phyloP scores from a whole-genome alignment of 805 yeast genomes.

The Sugiyamaella smithiae region DNA sequence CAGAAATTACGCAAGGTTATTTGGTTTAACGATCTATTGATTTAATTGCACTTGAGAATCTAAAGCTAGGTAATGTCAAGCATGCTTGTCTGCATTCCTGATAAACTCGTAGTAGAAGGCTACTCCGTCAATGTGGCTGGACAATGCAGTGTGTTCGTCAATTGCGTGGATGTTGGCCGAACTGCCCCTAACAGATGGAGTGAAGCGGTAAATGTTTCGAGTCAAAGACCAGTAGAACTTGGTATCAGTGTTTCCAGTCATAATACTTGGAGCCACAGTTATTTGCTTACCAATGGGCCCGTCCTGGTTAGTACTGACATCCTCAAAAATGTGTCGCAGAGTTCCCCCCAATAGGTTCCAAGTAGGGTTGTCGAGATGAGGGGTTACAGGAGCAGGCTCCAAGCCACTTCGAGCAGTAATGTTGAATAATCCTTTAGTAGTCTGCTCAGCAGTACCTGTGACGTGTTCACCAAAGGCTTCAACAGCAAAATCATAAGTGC shows the following conservation, averaged over 20 bases:
- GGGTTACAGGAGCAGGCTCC: slow-evolving; percentile 56
- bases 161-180: slow-evolving; percentile 51
- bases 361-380: slow-evolving; percentile 36
- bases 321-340: slow-evolving; percentile 60
- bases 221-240: slow-evolving; percentile 61
- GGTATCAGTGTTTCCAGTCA: slow-evolving; percentile 74
- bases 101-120: slow-evolving; percentile 33
- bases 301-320: slow-evolving; percentile 31
- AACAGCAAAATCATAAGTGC: slow-evolving; percentile 49
- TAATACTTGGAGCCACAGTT: slow-evolving; percentile 54
- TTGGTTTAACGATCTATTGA: no score
- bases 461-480: slow-evolving; percentile 34
- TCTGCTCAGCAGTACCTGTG: not conserved
- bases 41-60: no score
- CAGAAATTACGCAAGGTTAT: no score
- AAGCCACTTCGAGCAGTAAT: slow-evolving; percentile 33
- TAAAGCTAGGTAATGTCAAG: no score
- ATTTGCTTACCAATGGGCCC: slow-evolving; percentile 38
- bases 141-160: slow-evolving; percentile 55
- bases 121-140: slow-evolving; percentile 49
- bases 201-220: slow-evolving; percentile 56
- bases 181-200: slow-evolving; percentile 25
- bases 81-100: slow-evolving; percentile 12
- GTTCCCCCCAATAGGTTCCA: slow-evolving; percentile 65
- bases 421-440: slow-evolving; percentile 42